A percentile compares a stretch with the other conserved stretches of the same genome.
phyloP scores from a whole-genome alignment of 805 yeast species.

The Kodamaea nitidulidarum region DNA sequence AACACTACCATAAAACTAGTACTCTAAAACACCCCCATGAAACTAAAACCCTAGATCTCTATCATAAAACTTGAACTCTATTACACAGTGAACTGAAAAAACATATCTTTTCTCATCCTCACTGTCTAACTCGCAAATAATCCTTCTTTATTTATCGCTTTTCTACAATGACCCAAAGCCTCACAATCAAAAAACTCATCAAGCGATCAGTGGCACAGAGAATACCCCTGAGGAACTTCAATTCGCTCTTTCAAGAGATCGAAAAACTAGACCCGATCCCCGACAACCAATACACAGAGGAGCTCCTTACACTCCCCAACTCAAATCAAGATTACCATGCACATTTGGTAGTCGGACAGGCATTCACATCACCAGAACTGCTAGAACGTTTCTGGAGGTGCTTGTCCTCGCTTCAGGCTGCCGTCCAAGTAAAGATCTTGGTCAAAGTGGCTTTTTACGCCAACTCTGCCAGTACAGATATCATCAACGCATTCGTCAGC shows the following conservation, averaged over 20 bases:
- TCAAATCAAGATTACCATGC: slow-evolving; percentile 11
- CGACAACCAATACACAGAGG: slow-evolving; percentile 23
- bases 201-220: slow-evolving; percentile 18
- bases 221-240: slow-evolving; percentile 23
- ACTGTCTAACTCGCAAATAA: not conserved
- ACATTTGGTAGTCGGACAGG: slow-evolving; percentile 16
- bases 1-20: too few relatives aligned
- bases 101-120: too few relatives aligned
- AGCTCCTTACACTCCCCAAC: slow-evolving; percentile 19
- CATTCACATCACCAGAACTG: slow-evolving; percentile 17
- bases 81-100: too few relatives aligned
- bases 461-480: slow-evolving; percentile 4
- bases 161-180: slow-evolving; percentile 4
- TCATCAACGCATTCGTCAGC: slow-evolving; percentile 10
- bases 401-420: slow-evolving; percentile 12
- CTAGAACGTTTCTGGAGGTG: slow-evolving; percentile 22
- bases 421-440: slow-evolving; percentile 14
- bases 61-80: too few relatives aligned
- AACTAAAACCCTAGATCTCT: too few relatives aligned
- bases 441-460: slow-evolving; percentile 1
- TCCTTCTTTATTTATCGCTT: not conserved
- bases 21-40: too few relatives aligned
- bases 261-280: slow-evolving; percentile 17
- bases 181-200: slow-evolving; percentile 16
- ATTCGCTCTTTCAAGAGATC: slow-evolving; percentile 26